phyloP scores from a whole-genome alignment of 2,329 filamentous ascomycete species.

The Phyllosticta citrichinensis region DNA sequence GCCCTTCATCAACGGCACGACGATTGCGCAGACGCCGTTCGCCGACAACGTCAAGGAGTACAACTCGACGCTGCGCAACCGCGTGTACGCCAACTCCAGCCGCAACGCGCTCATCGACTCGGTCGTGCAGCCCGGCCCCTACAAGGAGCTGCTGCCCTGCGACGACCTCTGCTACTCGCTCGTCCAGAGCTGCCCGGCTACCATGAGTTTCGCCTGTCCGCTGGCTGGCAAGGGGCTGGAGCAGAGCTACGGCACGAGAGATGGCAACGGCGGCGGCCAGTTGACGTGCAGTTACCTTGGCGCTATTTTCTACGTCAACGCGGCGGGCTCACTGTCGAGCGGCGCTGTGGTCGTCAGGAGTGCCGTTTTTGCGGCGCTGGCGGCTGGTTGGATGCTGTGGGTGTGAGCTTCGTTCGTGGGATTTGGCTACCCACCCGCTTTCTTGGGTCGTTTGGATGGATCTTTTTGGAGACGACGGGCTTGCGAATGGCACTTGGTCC shows the following conservation, averaged over 20 bases:
- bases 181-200: conserved; percentile 72
- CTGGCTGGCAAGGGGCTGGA: conserved; percentile 35
- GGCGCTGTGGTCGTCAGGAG: neutral
- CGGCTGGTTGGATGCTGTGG: neutral
- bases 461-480: neutral
- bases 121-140: conserved; percentile 68
- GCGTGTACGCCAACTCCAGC: conserved; percentile 43
- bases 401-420: neutral
- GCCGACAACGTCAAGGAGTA: conserved; percentile 14
- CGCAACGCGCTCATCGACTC: conserved; percentile 66
- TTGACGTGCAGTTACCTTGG: conserved; percentile 33
- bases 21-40: conserved; percentile 30
- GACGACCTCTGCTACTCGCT: conserved; percentile 79
- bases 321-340: neutral
- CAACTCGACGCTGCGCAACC: conserved; percentile 18
- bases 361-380: neutral
- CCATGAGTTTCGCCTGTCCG: conserved; percentile 69
- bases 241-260: conserved; percentile 38
- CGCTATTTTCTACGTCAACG: conserved; percentile 29
- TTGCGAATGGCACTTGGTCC: too few relatives aligned
- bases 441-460: neutral
- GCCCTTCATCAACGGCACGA: conserved; percentile 59
- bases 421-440: neutral
- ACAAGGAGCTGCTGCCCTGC: conserved; percentile 87
- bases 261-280: conserved; percentile 19